Conservation (phyloP, 164 flowering plant species). For the Aristolochia fimbriata region DNA sequence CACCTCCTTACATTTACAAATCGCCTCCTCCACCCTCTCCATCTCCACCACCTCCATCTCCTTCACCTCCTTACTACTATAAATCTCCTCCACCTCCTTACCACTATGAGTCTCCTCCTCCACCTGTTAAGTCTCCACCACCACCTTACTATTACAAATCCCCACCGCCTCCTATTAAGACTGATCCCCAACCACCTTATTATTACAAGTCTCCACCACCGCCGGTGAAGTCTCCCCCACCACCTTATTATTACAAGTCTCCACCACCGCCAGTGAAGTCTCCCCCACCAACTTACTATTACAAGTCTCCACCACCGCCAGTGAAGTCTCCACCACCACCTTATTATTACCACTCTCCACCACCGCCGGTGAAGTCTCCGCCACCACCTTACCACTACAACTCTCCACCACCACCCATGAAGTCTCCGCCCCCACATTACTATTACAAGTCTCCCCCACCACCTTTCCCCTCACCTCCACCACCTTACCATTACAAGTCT, state of each 20-base stretch:
- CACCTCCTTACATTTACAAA: slow-evolving; percentile 30
- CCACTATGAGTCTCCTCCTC: slow-evolving; percentile 15
- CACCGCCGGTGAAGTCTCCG: slow-evolving; percentile 27
- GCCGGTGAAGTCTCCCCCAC: slow-evolving; percentile 12
- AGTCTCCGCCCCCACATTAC: slow-evolving; percentile 28
- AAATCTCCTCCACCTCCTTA: slow-evolving; percentile 18
- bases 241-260: slow-evolving; percentile 18
- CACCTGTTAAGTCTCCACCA: slow-evolving; percentile 21
- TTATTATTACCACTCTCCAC: slow-evolving; percentile 30
- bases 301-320: slow-evolving; percentile 47
- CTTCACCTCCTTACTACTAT: slow-evolving; percentile 13
- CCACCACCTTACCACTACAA: slow-evolving; percentile 33
- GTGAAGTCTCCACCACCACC: slow-evolving; percentile 24
- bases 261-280: slow-evolving; percentile 23
- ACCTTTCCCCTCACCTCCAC: slow-evolving; percentile 6
- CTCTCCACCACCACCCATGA: slow-evolving; percentile 25
- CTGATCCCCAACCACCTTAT: slow-evolving; percentile 25
- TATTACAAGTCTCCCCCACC: slow-evolving; percentile 30
- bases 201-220: slow-evolving; percentile 17
- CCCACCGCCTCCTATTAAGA: slow-evolving; percentile 17
- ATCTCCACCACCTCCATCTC: slow-evolving; percentile 7
- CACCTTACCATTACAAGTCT: slow-evolving; percentile 20
- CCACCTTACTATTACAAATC: slow-evolving; percentile 24
- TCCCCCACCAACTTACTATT: slow-evolving; percentile 28
- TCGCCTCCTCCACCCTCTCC: too few species aligned